Evolutionary conservation across 1,284 basidiomycete genomes (phyloP).

Genomic region (Polyporus tsugae): DNA sequence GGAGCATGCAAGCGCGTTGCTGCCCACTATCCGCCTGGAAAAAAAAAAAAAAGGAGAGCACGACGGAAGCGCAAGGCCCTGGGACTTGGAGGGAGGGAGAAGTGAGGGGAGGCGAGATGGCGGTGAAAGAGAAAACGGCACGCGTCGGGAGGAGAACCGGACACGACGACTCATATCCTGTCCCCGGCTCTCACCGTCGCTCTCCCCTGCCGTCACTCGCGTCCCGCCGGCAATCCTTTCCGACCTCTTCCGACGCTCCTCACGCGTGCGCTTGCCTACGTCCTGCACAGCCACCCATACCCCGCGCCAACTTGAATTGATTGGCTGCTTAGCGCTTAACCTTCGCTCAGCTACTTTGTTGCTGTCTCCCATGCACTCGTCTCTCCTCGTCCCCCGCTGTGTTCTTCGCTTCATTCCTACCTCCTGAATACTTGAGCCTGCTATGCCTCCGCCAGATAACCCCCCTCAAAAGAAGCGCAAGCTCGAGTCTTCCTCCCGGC

Average conservation of each 20-base stretch:
- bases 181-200: too few species aligned
- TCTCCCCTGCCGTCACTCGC: slow-evolving; percentile 3
- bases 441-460: slow-evolving; percentile 31
- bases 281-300: not conserved
- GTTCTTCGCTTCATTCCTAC: not conserved
- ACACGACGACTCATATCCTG: not conserved
- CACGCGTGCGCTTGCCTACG: not conserved
- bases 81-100: not conserved
- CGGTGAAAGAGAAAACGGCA: not conserved
- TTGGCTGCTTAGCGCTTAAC: not conserved
- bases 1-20: slow-evolving; percentile 27
- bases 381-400: not conserved
- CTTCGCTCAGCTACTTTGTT: not conserved
- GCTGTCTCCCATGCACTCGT: not conserved
- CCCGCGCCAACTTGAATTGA: too few species aligned
- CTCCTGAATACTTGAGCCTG: not conserved
- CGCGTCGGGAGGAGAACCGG: not conserved
- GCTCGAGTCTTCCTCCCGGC: slow-evolving; percentile 27
- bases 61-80: not conserved
- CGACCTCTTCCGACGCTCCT: slow-evolving; percentile 4
- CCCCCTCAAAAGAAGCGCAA: slow-evolving; percentile 25
- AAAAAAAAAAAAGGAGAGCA: not conserved
- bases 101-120: not conserved
- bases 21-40: slow-evolving; percentile 12
- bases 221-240: slow-evolving; percentile 11